Conservation (phyloP, 2,329 filamentous ascomycete species). For the Paecilomyces variotii region DNA sequence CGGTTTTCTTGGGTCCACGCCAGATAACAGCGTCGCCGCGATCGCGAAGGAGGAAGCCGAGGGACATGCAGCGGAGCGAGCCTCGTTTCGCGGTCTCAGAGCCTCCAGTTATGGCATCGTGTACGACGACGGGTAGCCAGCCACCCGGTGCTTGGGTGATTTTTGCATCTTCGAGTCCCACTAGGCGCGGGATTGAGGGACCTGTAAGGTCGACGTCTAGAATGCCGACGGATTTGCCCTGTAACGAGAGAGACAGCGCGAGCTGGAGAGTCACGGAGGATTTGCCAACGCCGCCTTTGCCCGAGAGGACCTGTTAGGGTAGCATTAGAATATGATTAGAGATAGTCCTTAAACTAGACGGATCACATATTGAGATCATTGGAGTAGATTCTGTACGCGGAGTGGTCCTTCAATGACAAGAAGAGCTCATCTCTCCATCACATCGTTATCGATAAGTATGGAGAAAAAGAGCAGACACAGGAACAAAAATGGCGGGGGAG, state of each 20-base stretch:
- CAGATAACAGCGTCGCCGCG: slow-evolving; percentile 91
- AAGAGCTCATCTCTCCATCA: background rate
- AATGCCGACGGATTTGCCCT: slow-evolving; percentile 84
- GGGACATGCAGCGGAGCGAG: slow-evolving; percentile 66
- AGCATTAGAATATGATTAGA: slow-evolving; percentile 7
- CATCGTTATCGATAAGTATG: background rate
- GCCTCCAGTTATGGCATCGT: slow-evolving; percentile 44
- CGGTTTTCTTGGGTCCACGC: slow-evolving; percentile 97
- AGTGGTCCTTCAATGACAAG: background rate
- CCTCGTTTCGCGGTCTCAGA: slow-evolving; percentile 21
- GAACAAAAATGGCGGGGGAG: background rate
- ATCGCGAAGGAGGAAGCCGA: slow-evolving; percentile 79
- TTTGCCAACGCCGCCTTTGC: slow-evolving; percentile 97
- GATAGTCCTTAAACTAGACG: background rate
- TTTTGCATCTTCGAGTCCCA: slow-evolving; percentile 80
- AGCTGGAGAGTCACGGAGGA: slow-evolving; percentile 96
- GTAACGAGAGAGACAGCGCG: slow-evolving; percentile 75
- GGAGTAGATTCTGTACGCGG: background rate
- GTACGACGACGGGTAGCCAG: slow-evolving; percentile 84
- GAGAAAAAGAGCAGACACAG: background rate
- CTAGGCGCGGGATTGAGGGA: slow-evolving; percentile 90
- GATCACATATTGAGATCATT: background rate
- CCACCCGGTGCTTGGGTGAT: slow-evolving; percentile 86
- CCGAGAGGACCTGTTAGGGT: slow-evolving; percentile 61
- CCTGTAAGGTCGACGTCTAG: slow-evolving; percentile 95